Evolutionary conservation across 192 early-diverging fungal genomes (phyloP).

Genomic region (Coemansia sp.): DNA sequence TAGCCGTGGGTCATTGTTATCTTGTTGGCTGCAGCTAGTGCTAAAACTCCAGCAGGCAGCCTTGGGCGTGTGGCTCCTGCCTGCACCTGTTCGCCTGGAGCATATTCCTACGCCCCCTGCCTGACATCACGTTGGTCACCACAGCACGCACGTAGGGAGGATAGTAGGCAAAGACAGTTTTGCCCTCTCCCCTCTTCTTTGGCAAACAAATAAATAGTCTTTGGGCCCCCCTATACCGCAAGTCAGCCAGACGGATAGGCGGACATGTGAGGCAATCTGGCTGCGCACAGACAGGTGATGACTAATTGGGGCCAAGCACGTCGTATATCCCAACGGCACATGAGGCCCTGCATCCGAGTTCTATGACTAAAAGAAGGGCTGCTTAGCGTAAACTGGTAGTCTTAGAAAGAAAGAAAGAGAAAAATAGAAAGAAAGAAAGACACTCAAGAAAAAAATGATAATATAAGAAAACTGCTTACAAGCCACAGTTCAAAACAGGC

Average conservation of each 20-base stretch:
- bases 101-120: neutral
- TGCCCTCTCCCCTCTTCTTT: too few relatives aligned
- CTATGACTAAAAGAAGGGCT: too few relatives aligned
- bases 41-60: neutral
- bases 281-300: neutral
- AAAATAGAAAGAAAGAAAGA: neutral
- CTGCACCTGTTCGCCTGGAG: neutral
- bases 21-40: neutral
- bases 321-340: neutral
- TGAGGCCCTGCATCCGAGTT: neutral
- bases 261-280: neutral
- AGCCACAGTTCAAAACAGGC: slow-evolving; percentile 29
- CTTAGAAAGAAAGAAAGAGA: neutral
- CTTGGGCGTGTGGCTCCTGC: neutral
- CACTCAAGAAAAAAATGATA: neutral
- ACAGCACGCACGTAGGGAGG: neutral
- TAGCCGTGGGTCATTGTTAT: neutral
- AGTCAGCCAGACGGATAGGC: neutral
- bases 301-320: neutral
- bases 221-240: neutral
- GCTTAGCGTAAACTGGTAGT: neutral
- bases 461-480: slow-evolving; percentile 2
- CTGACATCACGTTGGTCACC: neutral
- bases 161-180: neutral
- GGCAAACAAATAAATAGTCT: neutral